Evolutionary conservation across 345 rosid species (phyloP).

Genomic region (Luvunga scandens): DNA sequence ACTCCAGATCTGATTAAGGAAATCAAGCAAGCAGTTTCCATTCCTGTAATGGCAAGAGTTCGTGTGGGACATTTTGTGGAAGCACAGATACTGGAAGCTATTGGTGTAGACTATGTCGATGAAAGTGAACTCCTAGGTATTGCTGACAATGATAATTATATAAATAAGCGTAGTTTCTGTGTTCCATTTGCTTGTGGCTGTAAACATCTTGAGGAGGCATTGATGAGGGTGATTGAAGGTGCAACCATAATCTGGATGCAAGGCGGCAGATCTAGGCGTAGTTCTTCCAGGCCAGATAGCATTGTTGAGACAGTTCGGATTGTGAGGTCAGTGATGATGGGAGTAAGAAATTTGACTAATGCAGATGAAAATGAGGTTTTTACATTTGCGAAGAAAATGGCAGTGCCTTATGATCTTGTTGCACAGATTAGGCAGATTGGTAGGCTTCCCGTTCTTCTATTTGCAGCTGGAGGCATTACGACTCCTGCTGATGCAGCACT

Average conservation of each 20-base stretch:
- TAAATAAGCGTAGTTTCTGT: conserved; percentile 50
- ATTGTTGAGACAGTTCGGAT: conserved; percentile 35
- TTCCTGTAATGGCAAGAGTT: conserved; percentile 30
- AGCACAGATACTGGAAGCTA: conserved; percentile 36
- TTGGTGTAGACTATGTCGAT: conserved; percentile 35
- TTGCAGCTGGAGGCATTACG: conserved; percentile 40
- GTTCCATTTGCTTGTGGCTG: conserved; percentile 51
- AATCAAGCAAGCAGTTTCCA: conserved; percentile 28
- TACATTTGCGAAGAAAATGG: conserved; percentile 25
- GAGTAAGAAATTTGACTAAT: conserved; percentile 38
- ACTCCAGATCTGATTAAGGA: conserved; percentile 25
- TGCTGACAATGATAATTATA: conserved; percentile 38
- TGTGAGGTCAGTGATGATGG: conserved; percentile 50
- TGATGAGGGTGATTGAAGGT: conserved; percentile 53
- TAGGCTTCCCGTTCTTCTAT: conserved; percentile 31
- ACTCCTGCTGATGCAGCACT: conserved; percentile 43
- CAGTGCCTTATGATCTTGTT: conserved; percentile 34
- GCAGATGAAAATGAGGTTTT: conserved; percentile 53
- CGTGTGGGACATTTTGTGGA: conserved; percentile 43
- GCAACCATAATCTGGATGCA: conserved; percentile 48
- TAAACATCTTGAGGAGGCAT: conserved; percentile 36
- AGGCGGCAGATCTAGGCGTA: conserved; percentile 28
- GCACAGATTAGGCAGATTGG: conserved; percentile 39
- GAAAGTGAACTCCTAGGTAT: conserved; percentile 32
- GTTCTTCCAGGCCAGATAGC: conserved; percentile 19